These are phyloP conservation scores for Rhodotorula babjevae DNA, from an alignment of 768 basidiomycete genomes.

Conservation along the genomic window DNA sequence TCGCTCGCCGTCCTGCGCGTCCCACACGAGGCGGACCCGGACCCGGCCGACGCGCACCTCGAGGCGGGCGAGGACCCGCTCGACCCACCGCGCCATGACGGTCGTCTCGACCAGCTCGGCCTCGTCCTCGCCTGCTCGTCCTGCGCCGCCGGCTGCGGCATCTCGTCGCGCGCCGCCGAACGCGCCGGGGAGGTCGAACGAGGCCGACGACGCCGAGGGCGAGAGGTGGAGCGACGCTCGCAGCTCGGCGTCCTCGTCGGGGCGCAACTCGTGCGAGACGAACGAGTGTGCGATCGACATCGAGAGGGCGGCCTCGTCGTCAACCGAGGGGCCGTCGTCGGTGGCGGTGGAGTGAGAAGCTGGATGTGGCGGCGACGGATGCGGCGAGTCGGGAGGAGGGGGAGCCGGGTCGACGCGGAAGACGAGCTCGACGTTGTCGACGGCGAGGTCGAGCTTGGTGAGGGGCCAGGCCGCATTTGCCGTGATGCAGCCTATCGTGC, in stretches of 20 bases:
- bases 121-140: conserved; percentile 28
- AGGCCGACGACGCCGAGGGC: conserved; percentile 48
- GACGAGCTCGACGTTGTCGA: conserved; percentile 44
- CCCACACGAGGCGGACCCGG: conserved; percentile 37
- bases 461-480: conserved; percentile 61
- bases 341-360: neutral
- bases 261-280: conserved; percentile 68
- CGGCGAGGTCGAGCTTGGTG: conserved; percentile 41
- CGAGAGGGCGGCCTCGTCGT: conserved; percentile 57
- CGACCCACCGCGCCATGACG: conserved; percentile 47
- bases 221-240: conserved; percentile 63
- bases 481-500: conserved; percentile 67
- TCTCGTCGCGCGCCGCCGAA: conserved; percentile 11
- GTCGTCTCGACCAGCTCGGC: conserved; percentile 44
- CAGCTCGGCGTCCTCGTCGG: conserved; percentile 65
- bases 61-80: conserved; percentile 46
- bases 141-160: conserved; percentile 5
- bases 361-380: conserved; percentile 57
- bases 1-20: neutral
- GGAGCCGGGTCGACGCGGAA: conserved; percentile 51
- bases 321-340: too few relatives aligned
- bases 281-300: conserved; percentile 79
- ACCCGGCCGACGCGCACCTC: conserved; percentile 45
- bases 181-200: conserved; percentile 28
- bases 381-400: conserved; percentile 52